These are phyloP conservation scores for Trichosporon ovoides DNA, from an alignment of 1,284 basidiomycete genomes.

Conservation along the genomic window DNA sequence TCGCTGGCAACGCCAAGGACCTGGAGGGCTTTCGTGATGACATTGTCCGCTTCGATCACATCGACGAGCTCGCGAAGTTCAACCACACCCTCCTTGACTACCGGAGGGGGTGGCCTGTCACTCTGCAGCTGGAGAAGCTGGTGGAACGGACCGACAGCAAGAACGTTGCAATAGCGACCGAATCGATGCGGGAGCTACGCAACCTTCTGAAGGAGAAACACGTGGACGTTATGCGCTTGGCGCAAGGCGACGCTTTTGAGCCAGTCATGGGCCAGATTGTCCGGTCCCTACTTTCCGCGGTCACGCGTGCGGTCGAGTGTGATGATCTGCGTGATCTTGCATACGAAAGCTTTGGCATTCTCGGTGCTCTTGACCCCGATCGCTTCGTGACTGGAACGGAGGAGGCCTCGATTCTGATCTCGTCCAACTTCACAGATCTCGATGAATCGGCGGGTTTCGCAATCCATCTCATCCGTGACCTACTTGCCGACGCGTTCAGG, in stretches of 20 bases:
- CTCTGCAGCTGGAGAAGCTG: slow-evolving; percentile 62
- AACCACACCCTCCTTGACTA: slow-evolving; percentile 54
- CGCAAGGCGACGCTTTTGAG: slow-evolving; percentile 82
- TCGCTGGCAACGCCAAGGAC: slow-evolving; percentile 60
- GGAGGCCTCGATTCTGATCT: slow-evolving; percentile 65
- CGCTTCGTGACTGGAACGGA: slow-evolving; percentile 56
- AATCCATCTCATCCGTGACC: slow-evolving; percentile 74
- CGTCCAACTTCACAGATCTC: slow-evolving; percentile 76
- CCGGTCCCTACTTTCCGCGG: slow-evolving; percentile 63
- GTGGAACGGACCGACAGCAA: slow-evolving; percentile 72
- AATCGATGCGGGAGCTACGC: slow-evolving; percentile 73
- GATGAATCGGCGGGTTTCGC: slow-evolving; percentile 76
- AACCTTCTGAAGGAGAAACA: slow-evolving; percentile 57
- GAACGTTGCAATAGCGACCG: slow-evolving; percentile 71
- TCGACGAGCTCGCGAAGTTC: slow-evolving; percentile 61
- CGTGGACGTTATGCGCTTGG: slow-evolving; percentile 58
- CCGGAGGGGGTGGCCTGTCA: slow-evolving; percentile 56
- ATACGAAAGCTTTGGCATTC: slow-evolving; percentile 86
- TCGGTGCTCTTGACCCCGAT: slow-evolving; percentile 95
- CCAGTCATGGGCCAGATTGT: slow-evolving; percentile 67
- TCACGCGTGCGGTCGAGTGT: slow-evolving; percentile 65
- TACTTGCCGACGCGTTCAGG: slow-evolving; percentile 86
- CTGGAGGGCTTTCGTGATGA: slow-evolving; percentile 60
- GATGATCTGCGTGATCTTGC: slow-evolving; percentile 64
- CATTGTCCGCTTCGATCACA: slow-evolving; percentile 66